Conservation (phyloP, 257 asterid genomes). For the Paraleonurus japonicus region DNA sequence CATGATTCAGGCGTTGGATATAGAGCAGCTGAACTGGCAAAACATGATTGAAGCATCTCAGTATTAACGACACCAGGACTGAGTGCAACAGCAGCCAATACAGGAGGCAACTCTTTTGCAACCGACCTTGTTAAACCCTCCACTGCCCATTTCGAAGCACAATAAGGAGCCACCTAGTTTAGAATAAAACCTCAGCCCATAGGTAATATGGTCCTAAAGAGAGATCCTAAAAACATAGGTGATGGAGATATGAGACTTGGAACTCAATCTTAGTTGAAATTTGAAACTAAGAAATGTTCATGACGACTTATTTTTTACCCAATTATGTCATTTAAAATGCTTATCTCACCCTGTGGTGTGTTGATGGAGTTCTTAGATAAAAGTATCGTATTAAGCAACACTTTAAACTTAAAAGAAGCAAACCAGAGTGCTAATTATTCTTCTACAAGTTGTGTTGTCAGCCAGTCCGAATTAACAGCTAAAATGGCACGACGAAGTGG, state of each 20-base stretch:
- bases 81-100: slow-evolving; percentile 78
- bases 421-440: slow-evolving; percentile 4
- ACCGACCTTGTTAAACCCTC: slow-evolving; percentile 87
- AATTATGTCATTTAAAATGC: slow-evolving; percentile 8
- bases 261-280: slow-evolving; percentile 6
- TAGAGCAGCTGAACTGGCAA: slow-evolving; percentile 75
- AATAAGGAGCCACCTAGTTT: slow-evolving; percentile 91
- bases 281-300: background rate
- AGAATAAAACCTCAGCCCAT: slow-evolving; percentile 25
- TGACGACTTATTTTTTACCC: background rate
- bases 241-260: slow-evolving; percentile 7
- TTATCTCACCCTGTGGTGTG: background rate
- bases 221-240: slow-evolving; percentile 1
- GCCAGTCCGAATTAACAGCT: slow-evolving; percentile 11
- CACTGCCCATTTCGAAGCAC: slow-evolving; percentile 98
- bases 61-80: slow-evolving; percentile 94
- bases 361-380: background rate
- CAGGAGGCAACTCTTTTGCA: slow-evolving; percentile 91
- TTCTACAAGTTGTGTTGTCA: slow-evolving; percentile 17
- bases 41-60: slow-evolving; percentile 93
- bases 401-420: slow-evolving; percentile 4
- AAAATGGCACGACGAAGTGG: slow-evolving; percentile 14
- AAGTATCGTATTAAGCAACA: slow-evolving; percentile 1
- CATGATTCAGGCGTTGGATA: slow-evolving; percentile 90
- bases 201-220: slow-evolving; percentile 11